phyloP scores from a whole-genome alignment of 75 land plant genomes.

The Gnetum montanum region DNA sequence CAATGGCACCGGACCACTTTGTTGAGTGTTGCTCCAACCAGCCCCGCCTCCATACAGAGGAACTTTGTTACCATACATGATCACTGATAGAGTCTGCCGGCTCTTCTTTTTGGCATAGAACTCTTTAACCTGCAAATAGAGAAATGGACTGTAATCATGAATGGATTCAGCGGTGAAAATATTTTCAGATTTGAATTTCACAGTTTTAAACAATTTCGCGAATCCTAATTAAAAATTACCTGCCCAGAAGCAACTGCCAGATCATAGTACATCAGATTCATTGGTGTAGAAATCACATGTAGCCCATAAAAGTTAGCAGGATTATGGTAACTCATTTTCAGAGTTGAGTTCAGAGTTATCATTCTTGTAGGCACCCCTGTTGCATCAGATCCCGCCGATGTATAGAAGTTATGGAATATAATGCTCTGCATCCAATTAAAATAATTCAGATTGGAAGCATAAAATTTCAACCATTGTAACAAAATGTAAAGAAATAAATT shows the following conservation, averaged over 20 bases:
- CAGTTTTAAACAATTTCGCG: neutral
- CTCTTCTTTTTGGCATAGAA: conserved; percentile 58
- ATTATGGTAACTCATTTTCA: conserved; percentile 43
- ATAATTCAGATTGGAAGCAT: too few species aligned
- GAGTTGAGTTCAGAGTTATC: conserved; percentile 60
- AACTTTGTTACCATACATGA: conserved; percentile 30
- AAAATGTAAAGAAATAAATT: too few species aligned
- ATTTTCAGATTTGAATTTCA: neutral
- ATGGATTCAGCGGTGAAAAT: neutral
- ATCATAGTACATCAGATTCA: conserved; percentile 43
- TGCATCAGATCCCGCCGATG: conserved; percentile 55
- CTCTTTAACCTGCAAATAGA: conserved; percentile 39
- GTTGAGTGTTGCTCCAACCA: conserved; percentile 21
- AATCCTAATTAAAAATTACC: conserved; percentile 17
- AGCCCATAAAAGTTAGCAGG: conserved; percentile 72
- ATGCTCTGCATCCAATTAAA: conserved; percentile 78
- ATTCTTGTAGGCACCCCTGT: conserved; percentile 80
- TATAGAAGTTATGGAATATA: conserved; percentile 43
- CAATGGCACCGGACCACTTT: conserved; percentile 21
- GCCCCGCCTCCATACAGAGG: conserved; percentile 64
- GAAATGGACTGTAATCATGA: too few species aligned
- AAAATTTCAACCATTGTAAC: too few species aligned
- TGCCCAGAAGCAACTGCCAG: conserved; percentile 64
- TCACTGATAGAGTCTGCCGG: conserved; percentile 21
- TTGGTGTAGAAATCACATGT: conserved; percentile 61